Evolutionary conservation across 1,284 basidiomycete species (phyloP).

Genomic region (Austroboletus niveus): DNA sequence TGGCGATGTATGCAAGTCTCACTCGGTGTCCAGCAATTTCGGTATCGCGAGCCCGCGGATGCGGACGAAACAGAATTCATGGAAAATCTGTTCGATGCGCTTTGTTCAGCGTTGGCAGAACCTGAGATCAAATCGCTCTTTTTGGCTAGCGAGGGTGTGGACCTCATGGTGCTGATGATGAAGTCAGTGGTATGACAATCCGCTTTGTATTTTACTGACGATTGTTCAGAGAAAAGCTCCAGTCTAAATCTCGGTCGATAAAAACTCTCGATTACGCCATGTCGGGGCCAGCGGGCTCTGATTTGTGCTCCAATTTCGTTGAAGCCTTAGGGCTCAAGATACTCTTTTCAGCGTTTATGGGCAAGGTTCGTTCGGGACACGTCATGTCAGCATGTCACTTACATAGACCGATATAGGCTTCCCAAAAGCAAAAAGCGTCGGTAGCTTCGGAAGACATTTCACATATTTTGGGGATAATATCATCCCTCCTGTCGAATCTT

Average conservation of each 20-base stretch:
- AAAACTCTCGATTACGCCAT: conserved; percentile 92
- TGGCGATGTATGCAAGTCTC: conserved; percentile 14
- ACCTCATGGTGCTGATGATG: conserved; percentile 96
- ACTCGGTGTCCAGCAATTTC: conserved; percentile 65
- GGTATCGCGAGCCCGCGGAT: conserved; percentile 77
- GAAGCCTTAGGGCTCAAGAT: conserved; percentile 86
- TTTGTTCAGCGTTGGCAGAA: conserved; percentile 82
- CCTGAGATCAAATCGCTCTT: conserved; percentile 79
- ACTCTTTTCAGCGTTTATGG: conserved; percentile 90
- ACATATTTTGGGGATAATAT: conserved; percentile 86
- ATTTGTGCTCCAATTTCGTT: conserved; percentile 84
- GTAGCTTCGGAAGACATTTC: conserved; percentile 78
- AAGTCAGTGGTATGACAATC: conserved; percentile 53
- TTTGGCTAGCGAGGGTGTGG: conserved; percentile 88
- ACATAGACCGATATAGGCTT: conserved; percentile 32
- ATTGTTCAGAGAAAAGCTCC: conserved; percentile 70
- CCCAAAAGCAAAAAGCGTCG: conserved; percentile 63
- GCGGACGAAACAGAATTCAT: conserved; percentile 95
- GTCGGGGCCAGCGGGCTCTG: conserved; percentile 74
- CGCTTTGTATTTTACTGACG: conserved; percentile 6
- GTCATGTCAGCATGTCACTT: background rate
- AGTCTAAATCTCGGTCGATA: conserved; percentile 78
- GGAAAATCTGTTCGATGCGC: conserved; percentile 91
- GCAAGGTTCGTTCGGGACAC: conserved; percentile 59
- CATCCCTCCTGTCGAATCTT: conserved; percentile 87